Conservation (phyloP, 257 asterid genomes). For the Rehmannia glutinosa region DNA sequence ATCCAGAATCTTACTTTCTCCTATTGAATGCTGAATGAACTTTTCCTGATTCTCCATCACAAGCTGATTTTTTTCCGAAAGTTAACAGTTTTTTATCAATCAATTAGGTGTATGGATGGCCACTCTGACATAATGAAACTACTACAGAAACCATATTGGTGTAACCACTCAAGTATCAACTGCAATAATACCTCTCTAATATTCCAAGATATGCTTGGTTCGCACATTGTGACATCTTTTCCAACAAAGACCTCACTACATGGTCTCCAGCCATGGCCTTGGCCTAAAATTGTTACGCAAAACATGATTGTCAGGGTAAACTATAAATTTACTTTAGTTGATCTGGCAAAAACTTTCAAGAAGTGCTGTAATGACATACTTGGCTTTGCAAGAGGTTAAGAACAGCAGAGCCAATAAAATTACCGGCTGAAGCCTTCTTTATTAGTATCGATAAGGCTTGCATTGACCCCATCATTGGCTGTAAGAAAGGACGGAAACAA, state of each 20-base stretch:
- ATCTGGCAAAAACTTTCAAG: background rate
- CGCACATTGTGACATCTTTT: conserved; percentile 87
- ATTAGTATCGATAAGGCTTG: conserved; percentile 78
- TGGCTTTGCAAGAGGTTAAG: conserved; percentile 95
- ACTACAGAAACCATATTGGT: background rate
- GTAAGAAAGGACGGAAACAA: conserved; percentile 25
- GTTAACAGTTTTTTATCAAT: background rate
- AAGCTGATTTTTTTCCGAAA: conserved; percentile 13
- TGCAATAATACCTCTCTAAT: conserved; percentile 70
- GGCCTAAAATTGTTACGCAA: conserved; percentile 48
- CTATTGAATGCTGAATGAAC: conserved; percentile 6
- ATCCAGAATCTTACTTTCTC: too few relatives aligned
- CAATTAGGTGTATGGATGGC: background rate
- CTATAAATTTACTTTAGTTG: background rate
- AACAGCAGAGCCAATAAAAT: conserved; percentile 78
- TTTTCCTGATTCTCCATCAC: conserved; percentile 10
- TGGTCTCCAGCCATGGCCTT: conserved; percentile 99
- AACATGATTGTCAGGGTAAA: conserved; percentile 19
- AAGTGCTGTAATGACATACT: conserved; percentile 32
- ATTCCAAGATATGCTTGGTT: conserved; percentile 91
- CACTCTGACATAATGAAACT: conserved; percentile 10
- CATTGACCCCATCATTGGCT: conserved; percentile 99
- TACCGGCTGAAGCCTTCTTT: conserved; percentile 79
- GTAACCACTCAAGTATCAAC: conserved; percentile 8
- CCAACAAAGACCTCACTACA: conserved; percentile 86